These are phyloP conservation scores for Erodium trifolium DNA, from an alignment of 441 rosid genomes.

Conservation along the genomic window DNA sequence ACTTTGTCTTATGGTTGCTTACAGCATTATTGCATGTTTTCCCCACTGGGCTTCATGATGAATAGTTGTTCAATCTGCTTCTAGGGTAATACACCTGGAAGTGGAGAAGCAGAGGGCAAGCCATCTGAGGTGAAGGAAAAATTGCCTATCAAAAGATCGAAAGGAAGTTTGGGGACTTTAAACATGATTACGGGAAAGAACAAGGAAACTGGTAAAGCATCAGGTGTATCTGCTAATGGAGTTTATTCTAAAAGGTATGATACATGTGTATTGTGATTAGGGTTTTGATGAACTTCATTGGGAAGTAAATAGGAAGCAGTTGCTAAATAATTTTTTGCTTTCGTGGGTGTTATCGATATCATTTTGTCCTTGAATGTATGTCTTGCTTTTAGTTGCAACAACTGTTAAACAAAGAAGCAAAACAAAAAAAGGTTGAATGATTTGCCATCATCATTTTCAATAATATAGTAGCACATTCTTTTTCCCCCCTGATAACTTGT, in stretches of 20 bases:
- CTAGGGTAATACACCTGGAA: constrained; percentile 70
- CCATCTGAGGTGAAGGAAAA: constrained; percentile 82
- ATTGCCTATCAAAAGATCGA: constrained; percentile 88
- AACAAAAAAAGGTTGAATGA: neutral
- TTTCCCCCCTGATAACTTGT: neutral
- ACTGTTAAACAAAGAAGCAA: neutral
- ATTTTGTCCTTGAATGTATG: too few relatives aligned
- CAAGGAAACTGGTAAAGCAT: constrained; percentile 54
- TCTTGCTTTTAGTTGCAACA: neutral
- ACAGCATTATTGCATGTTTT: neutral
- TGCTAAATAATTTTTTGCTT: neutral
- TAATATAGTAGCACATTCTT: neutral
- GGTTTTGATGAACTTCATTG: neutral
- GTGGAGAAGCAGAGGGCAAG: constrained; percentile 58
- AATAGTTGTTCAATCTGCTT: constrained; percentile 19
- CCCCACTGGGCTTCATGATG: neutral
- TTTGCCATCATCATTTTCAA: neutral
- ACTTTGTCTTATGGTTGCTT: constrained; percentile 13
- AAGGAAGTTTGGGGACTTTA: constrained; percentile 94
- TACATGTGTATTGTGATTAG: neutral
- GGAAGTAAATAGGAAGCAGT: neutral
- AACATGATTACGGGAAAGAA: constrained; percentile 79
- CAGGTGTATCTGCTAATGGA: constrained; percentile 73
- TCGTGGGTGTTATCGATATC: neutral
- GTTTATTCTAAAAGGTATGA: constrained; percentile 72